Evolutionary conservation across 768 basidiomycete species (phyloP).

Genomic region (Xerocomellus amylosporus): DNA sequence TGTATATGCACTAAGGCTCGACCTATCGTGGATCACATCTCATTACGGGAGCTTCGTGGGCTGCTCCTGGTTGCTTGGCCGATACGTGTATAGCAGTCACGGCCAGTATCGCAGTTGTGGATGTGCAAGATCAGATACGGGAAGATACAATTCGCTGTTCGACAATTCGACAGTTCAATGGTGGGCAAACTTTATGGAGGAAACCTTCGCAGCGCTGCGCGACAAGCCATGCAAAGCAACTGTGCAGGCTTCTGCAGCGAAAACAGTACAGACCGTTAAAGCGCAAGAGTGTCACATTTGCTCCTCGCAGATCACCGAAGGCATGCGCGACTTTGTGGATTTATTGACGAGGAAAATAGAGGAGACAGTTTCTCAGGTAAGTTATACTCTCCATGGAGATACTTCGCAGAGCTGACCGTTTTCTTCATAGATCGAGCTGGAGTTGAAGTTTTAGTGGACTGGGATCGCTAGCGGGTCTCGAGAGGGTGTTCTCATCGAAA

Average conservation of each 20-base stretch:
- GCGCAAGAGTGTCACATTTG: not conserved
- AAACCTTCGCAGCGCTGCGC: not conserved
- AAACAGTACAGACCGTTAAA: not conserved
- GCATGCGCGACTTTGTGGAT: too few species aligned
- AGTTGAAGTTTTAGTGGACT: not conserved
- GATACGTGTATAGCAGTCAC: too few species aligned
- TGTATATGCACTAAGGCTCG: not conserved
- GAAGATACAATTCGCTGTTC: not conserved
- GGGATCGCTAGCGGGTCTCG: not conserved
- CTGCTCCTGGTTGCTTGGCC: not conserved
- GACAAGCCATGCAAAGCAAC: conserved; percentile 22
- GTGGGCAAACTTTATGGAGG: conserved; percentile 22
- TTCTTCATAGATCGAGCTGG: conserved; percentile 9
- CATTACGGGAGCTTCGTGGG: not conserved
- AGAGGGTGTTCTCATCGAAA: not conserved
- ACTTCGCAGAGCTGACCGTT: not conserved
- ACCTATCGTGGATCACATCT: not conserved
- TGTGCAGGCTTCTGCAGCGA: not conserved
- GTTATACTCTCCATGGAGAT: not conserved
- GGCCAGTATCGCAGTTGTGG: not conserved
- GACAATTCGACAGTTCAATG: not conserved
- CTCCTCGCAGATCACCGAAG: not conserved
- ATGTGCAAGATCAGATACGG: not conserved
- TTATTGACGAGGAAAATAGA: conserved; percentile 8
- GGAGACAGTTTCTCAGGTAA: conserved; percentile 7